Percentiles rank a stretch among this genome's conserved stretches.
Evolutionary conservation across 805 yeast species (phyloP).

Genomic region (Candida caryicola): DNA sequence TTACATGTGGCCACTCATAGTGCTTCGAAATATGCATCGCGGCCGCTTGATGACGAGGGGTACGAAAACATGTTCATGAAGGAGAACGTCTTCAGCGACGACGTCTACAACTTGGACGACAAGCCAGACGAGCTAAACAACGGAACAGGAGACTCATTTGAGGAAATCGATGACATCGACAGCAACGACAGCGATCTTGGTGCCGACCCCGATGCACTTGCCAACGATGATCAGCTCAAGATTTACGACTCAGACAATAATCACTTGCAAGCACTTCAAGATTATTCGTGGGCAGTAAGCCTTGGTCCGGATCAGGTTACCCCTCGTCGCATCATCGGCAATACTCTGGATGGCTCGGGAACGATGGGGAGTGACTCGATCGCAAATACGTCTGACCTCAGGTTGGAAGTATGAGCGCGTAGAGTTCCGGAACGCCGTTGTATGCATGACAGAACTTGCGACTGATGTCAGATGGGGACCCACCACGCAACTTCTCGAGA

Average conservation of each 20-base stretch:
- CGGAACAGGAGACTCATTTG: background rate
- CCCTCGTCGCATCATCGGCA: too few species aligned
- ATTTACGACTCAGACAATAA: background rate
- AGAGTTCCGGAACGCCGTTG: too few species aligned
- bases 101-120: constrained; percentile 1
- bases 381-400: too few species aligned
- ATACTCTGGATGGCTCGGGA: too few species aligned
- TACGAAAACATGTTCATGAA: constrained; percentile 11
- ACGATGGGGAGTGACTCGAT: too few species aligned
- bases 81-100: constrained; percentile 4
- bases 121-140: constrained; percentile 4
- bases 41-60: constrained; percentile 19
- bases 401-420: too few species aligned
- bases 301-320: background rate
- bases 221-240: background rate
- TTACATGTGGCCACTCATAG: background rate
- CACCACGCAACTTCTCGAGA: too few species aligned
- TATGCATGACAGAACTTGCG: too few species aligned
- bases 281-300: background rate
- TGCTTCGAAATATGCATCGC: background rate
- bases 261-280: background rate
- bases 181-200: background rate
- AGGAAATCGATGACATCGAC: background rate
- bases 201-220: constrained; percentile 1
- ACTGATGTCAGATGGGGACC: too few species aligned